Conservation (phyloP, 2,329 filamentous ascomycete genomes). For the Colletotrichum echinochloae region DNA sequence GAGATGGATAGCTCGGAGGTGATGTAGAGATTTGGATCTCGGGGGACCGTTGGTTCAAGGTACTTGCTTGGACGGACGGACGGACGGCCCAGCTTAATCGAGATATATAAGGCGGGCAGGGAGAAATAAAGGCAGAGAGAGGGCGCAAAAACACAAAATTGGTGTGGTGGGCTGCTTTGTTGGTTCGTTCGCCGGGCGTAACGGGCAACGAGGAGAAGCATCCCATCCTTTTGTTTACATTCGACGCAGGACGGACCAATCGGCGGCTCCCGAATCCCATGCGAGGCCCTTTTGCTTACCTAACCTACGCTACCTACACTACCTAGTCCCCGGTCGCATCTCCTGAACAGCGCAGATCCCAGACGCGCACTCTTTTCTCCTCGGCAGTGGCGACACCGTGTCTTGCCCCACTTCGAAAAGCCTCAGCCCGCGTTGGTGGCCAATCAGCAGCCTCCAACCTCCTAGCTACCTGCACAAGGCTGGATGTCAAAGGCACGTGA, state of each 20-base stretch:
- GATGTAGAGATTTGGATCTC: neutral
- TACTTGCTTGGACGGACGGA: constrained; percentile 18
- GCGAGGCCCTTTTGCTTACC: neutral
- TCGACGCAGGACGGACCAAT: constrained; percentile 8
- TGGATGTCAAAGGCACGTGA: constrained; percentile 27
- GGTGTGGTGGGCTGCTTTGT: constrained; percentile 21
- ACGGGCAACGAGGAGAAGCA: constrained; percentile 7
- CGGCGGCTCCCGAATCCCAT: constrained; percentile 26
- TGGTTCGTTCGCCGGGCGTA: constrained; percentile 1
- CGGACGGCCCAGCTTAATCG: neutral
- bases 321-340: neutral
- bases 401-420: neutral
- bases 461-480: neutral
- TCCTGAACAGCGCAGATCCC: neutral
- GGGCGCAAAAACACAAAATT: constrained; percentile 4
- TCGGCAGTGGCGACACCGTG: neutral
- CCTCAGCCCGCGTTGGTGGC: neutral
- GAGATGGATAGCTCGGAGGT: neutral
- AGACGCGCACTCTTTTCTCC: neutral
- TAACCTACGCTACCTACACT: neutral
- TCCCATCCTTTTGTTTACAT: constrained; percentile 34
- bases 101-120: neutral
- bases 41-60: constrained; percentile 13
- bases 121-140: neutral
- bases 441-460: neutral